phyloP scores from a whole-genome alignment of 2,329 filamentous ascomycete genomes.

The Mycosphaerella arachidis region DNA sequence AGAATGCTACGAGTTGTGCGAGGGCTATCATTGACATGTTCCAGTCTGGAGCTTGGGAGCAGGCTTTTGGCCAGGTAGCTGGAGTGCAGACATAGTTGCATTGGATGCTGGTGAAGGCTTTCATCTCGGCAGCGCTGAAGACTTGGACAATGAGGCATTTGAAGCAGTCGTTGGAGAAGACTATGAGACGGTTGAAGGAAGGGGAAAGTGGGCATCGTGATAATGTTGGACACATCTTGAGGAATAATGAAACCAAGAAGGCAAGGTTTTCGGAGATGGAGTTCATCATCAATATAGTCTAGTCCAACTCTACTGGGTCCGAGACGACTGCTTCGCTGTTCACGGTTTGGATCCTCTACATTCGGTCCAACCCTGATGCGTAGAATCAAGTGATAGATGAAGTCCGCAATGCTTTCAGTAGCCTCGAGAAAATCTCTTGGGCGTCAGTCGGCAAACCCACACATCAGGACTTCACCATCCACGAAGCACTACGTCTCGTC shows the following conservation, averaged over 20 bases:
- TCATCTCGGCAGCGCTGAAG: neutral
- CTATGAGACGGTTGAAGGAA: conserved; percentile 4
- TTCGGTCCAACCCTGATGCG: conserved; percentile 1
- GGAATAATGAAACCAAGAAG: conserved; percentile 5
- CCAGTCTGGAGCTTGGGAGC: conserved; percentile 10
- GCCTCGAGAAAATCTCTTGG: neutral
- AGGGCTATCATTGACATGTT: conserved; percentile 7
- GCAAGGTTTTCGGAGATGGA: conserved; percentile 3
- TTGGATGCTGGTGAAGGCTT: neutral
- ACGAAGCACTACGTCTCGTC: conserved; percentile 11
- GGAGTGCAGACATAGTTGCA: conserved; percentile 6
- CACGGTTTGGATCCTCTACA: conserved; percentile 8
- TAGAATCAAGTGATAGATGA: neutral
- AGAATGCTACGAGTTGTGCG: conserved; percentile 6
- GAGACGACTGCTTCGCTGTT: conserved; percentile 9
- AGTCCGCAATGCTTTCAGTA: neutral
- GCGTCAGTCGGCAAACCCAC: conserved; percentile 1
- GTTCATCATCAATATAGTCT: conserved; percentile 12
- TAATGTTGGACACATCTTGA: conserved; percentile 6
- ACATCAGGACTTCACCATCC: conserved; percentile 6
- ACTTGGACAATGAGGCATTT: conserved; percentile 6
- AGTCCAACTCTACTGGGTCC: conserved; percentile 6
- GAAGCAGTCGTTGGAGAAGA: conserved; percentile 6
- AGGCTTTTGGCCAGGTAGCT: conserved; percentile 9
- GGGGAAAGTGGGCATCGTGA: conserved; percentile 1